Conservation (phyloP, 106 monocot species). For the Phalaenopsis aphrodite region DNA sequence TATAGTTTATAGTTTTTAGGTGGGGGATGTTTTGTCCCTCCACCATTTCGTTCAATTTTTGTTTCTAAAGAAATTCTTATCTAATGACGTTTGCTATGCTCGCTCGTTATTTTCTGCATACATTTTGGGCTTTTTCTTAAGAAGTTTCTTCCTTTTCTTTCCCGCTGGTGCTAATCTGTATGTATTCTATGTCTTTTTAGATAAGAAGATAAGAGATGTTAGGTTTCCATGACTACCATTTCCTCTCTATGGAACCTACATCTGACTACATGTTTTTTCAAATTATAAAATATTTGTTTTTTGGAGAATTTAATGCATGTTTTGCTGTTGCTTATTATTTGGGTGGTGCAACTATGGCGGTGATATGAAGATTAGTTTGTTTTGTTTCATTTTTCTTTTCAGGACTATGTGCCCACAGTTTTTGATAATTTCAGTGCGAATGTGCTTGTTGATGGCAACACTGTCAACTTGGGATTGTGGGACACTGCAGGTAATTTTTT, state of each 20-base stretch:
- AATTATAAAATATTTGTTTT: too few species aligned
- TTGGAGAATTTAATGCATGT: too few species aligned
- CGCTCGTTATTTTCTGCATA: neutral
- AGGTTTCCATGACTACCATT: neutral
- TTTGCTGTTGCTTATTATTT: neutral
- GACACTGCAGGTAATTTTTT: constrained; percentile 50
- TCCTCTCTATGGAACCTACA: neutral
- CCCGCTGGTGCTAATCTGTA: too few species aligned
- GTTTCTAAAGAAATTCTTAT: neutral
- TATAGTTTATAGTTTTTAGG: neutral
- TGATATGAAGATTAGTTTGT: neutral
- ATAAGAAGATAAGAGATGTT: neutral
- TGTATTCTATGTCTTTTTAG: neutral
- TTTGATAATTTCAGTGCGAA: constrained; percentile 69
- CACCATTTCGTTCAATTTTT: too few species aligned
- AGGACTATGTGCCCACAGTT: constrained; percentile 67
- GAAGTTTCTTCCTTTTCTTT: neutral
- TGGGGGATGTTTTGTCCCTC: neutral
- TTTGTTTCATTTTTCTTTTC: neutral
- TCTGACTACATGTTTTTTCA: too few species aligned
- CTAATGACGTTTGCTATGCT: neutral
- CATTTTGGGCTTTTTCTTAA: neutral
- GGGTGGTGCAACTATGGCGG: neutral
- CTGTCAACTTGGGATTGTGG: constrained; percentile 54
- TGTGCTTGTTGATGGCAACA: constrained; percentile 57